phyloP scores from a whole-genome alignment of 2,329 filamentous ascomycete species.

The Penicillium sp. region DNA sequence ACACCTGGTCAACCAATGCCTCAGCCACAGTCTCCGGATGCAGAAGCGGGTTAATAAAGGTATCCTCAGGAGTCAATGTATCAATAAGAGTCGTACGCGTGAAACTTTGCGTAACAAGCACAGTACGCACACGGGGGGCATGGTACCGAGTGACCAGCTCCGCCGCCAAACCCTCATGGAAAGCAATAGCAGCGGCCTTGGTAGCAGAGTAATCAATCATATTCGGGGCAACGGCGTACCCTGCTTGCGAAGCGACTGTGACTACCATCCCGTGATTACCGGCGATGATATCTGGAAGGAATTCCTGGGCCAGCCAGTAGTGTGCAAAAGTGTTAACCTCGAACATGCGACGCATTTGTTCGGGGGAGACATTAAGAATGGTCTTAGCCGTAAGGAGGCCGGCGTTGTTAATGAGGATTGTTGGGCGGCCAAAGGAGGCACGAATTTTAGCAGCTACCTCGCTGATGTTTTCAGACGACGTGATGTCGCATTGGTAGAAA shows the following conservation, averaged over 20 bases:
- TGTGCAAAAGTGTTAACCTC: constrained; percentile 69
- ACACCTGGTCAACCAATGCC: constrained; percentile 60
- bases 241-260: constrained; percentile 66
- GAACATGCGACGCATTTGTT: constrained; percentile 64
- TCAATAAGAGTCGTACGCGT: constrained; percentile 62
- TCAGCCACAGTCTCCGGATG: constrained; percentile 65
- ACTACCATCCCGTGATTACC: constrained; percentile 72
- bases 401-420: constrained; percentile 55
- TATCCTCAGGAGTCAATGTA: constrained; percentile 53
- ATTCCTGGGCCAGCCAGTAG: constrained; percentile 66
- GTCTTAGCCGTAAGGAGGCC: constrained; percentile 54
- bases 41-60: constrained; percentile 56
- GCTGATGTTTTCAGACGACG: constrained; percentile 56
- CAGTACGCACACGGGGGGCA: constrained; percentile 61
- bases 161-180: constrained; percentile 65
- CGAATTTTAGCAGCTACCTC: constrained; percentile 56
- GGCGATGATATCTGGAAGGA: constrained; percentile 65
- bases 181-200: constrained; percentile 66
- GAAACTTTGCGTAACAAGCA: constrained; percentile 66
- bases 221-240: constrained; percentile 60
- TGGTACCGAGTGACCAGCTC: constrained; percentile 62
- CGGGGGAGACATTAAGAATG: constrained; percentile 59
- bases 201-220: constrained; percentile 68
- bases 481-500: constrained; percentile 71
- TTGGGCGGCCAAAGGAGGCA: constrained; percentile 61